These are phyloP conservation scores for Nicotiana rustica DNA, from an alignment of 305 asterid genomes.

Conservation along the genomic window DNA sequence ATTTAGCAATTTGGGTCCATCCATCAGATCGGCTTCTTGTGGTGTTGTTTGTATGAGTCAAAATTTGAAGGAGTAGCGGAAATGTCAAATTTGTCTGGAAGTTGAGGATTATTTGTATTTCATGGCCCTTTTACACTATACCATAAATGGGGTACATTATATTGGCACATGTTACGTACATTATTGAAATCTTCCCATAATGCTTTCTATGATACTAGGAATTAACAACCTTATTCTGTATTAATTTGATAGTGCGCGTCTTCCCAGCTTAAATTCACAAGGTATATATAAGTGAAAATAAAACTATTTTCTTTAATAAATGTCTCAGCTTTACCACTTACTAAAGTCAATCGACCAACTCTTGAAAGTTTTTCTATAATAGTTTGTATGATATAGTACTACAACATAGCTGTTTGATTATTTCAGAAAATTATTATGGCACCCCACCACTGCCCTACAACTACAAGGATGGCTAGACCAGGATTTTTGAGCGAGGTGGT, in stretches of 20 bases:
- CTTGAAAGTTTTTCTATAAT: not conserved
- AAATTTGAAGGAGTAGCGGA: not conserved
- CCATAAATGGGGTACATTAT: not conserved
- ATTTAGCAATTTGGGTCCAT: not conserved
- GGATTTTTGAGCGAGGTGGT: too few species aligned
- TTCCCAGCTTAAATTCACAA: not conserved
- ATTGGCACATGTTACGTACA: conserved; percentile 5
- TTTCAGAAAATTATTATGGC: too few species aligned
- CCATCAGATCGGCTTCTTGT: not conserved
- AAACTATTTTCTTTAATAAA: not conserved
- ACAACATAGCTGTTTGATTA: not conserved
- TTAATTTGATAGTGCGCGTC: not conserved
- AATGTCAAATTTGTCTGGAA: conserved; percentile 8
- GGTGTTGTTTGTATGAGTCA: not conserved
- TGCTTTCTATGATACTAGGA: not conserved
- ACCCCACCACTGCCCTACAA: too few species aligned
- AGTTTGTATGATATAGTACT: too few species aligned
- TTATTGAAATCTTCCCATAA: not conserved
- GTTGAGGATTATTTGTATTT: not conserved
- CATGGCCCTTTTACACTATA: not conserved
- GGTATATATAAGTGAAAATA: not conserved
- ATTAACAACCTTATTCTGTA: not conserved
- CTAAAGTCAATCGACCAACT: not conserved
- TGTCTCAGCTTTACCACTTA: not conserved
- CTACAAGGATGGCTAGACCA: too few species aligned